Evolutionary conservation across 1,284 basidiomycete genomes (phyloP).

Genomic region (Cryptococcus jaspeensis): DNA sequence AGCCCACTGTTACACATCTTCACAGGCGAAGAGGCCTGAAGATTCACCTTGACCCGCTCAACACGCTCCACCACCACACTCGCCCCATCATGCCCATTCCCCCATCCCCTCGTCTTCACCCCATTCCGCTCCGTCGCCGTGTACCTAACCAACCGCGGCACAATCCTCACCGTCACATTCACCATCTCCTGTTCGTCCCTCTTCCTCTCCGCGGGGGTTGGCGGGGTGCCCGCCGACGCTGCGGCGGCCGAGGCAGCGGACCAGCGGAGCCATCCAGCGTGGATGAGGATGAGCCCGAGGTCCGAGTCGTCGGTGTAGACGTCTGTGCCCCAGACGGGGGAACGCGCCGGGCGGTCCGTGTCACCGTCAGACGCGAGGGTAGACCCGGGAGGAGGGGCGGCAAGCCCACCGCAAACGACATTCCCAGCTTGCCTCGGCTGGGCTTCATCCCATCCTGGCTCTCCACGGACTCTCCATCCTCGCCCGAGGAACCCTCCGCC

Average conservation of each 20-base stretch:
- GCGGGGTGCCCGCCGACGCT: not conserved
- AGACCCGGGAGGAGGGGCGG: no score
- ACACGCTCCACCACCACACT: conserved; percentile 57
- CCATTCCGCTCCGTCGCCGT: conserved; percentile 55
- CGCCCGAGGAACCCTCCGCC: conserved; percentile 37
- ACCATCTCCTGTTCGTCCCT: conserved; percentile 42
- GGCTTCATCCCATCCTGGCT: conserved; percentile 45
- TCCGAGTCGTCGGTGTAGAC: conserved; percentile 63
- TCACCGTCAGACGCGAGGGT: no score
- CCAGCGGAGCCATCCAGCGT: conserved; percentile 57
- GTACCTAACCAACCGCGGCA: conserved; percentile 57
- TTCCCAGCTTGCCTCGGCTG: conserved; percentile 8
- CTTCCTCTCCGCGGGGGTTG: conserved; percentile 6
- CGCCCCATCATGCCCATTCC: conserved; percentile 59
- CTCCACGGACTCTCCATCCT: conserved; percentile 44
- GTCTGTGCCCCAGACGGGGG: conserved; percentile 57
- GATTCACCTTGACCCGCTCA: conserved; percentile 51
- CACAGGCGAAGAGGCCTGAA: no score
- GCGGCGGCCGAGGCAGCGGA: conserved; percentile 9
- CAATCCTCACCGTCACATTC: conserved; percentile 54
- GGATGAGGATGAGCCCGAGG: conserved; percentile 56
- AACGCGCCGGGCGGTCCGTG: no score
- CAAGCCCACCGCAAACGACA: conserved; percentile 16
- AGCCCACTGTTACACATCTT: no score
- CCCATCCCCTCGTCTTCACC: conserved; percentile 56